Percentiles rank a stretch among this genome's conserved stretches.
Evolutionary conservation across 257 asterid genomes (phyloP).

Genomic region (Salvia miltiorrhiza): DNA sequence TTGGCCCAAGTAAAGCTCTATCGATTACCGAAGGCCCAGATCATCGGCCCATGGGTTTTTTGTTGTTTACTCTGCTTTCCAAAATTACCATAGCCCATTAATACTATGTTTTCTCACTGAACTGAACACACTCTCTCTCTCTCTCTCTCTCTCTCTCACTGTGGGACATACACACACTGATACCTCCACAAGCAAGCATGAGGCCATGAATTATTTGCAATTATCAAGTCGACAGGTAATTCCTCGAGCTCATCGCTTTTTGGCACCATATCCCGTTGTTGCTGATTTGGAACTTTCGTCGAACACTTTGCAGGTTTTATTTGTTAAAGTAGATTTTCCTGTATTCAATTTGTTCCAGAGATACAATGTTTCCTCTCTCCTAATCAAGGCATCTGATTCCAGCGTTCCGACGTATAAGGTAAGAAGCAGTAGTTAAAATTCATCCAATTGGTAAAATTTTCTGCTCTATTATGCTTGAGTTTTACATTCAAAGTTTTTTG

Average conservation of each 20-base stretch:
- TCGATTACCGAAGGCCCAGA: too few species aligned
- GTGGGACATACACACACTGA: background rate
- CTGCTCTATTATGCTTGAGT: background rate
- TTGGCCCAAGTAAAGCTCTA: too few species aligned
- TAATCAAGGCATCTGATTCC: slow-evolving; percentile 18
- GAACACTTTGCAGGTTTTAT: slow-evolving; percentile 19
- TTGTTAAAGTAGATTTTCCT: slow-evolving; percentile 20
- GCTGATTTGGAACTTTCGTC: background rate
- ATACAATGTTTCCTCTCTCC: slow-evolving; percentile 17
- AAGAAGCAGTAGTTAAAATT: slow-evolving; percentile 18
- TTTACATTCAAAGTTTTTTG: background rate
- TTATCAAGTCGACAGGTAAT: slow-evolving; percentile 9
- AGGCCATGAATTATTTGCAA: slow-evolving; percentile 1
- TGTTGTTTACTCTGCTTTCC: too few species aligned
- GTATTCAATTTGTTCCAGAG: slow-evolving; percentile 12
- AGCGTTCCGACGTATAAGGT: slow-evolving; percentile 32
- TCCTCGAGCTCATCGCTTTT: background rate
- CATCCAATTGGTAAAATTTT: background rate
- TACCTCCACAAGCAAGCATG: background rate
- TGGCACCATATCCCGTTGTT: background rate
- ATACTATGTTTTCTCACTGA: too few species aligned
- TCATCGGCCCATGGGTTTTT: too few species aligned
- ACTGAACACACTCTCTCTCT: too few species aligned
- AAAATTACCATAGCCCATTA: too few species aligned
- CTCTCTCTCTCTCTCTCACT: background rate